Conservation (phyloP, 176 grass and related monocot genomes). For the Oryza glumipatula region DNA sequence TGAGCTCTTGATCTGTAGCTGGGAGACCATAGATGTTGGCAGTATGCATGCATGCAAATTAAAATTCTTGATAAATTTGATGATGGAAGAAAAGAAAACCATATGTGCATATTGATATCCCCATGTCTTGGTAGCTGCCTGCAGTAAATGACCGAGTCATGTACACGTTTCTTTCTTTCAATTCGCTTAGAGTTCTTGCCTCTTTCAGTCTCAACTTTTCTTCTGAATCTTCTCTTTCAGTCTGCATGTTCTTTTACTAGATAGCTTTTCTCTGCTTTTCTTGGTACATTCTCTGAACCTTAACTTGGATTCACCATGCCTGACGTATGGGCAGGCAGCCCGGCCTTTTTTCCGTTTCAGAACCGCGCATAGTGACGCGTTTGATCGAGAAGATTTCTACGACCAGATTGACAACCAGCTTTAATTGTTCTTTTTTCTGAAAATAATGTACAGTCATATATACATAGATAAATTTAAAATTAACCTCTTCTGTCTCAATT, state of each 20-base stretch:
- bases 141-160: background rate
- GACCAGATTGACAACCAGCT: background rate
- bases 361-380: conserved; percentile 5
- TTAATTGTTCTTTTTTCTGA: background rate
- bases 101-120: background rate
- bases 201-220: background rate
- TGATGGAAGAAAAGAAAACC: background rate
- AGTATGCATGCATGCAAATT: conserved; percentile 16
- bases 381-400: background rate
- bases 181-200: background rate
- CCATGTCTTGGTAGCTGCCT: background rate
- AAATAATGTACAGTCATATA: background rate
- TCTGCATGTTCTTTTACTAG: too few species aligned
- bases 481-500: background rate
- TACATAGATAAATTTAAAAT: background rate
- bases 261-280: background rate
- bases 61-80: background rate
- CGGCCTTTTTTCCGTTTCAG: conserved; percentile 3
- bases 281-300: conserved; percentile 28
- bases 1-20: conserved; percentile 18
- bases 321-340: background rate
- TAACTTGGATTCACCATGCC: background rate
- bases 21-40: conserved; percentile 28
- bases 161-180: background rate
- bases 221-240: background rate